Evolutionary conservation across 208 protist genomes (phyloP).

Genomic region (Leishmania martiniquensis): DNA sequence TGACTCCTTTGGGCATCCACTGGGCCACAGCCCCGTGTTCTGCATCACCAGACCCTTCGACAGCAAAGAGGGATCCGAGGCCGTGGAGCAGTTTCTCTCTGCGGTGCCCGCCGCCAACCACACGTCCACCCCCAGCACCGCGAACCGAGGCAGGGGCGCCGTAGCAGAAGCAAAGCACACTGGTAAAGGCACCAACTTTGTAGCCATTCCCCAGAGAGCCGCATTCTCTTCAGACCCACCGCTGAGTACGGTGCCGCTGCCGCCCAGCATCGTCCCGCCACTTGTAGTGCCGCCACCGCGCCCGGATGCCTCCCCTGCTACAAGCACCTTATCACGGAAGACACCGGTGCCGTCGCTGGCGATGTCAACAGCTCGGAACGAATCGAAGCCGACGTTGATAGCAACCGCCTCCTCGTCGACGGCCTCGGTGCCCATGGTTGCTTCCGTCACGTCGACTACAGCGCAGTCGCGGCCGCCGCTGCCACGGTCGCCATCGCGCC

Average conservation of each 20-base stretch:
- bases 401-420: conserved; percentile 7
- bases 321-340: conserved; percentile 7
- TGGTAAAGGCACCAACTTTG: conserved; percentile 36
- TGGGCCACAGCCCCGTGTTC: conserved; percentile 33
- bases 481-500: conserved; percentile 10
- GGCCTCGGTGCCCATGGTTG: neutral
- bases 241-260: neutral
- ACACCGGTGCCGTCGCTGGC: neutral
- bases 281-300: neutral
- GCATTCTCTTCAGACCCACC: conserved; percentile 9
- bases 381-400: neutral
- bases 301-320: neutral
- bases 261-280: conserved; percentile 2
- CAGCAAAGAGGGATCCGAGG: conserved; percentile 10
- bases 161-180: conserved; percentile 13
- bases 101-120: conserved; percentile 11
- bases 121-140: conserved; percentile 10
- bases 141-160: neutral
- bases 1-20: conserved; percentile 47
- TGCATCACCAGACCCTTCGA: conserved; percentile 45
- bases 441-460: neutral
- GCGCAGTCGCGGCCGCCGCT: neutral
- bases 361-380: conserved; percentile 2
- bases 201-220: conserved; percentile 24
- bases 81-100: conserved; percentile 48